Conservation (phyloP, 1,284 basidiomycete species). For the Puccinia triticina region DNA sequence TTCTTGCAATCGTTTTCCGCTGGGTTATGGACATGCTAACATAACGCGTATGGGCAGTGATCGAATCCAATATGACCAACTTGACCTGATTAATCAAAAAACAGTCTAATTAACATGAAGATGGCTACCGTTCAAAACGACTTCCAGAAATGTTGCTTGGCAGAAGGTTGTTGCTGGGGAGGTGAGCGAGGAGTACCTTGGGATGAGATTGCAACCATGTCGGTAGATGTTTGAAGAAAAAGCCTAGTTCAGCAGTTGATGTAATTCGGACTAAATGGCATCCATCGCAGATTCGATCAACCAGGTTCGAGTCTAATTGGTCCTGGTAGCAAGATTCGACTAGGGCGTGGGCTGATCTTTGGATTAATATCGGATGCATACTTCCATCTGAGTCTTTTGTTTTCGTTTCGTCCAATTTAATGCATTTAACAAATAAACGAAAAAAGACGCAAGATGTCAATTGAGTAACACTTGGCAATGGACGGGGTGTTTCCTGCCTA, state of each 20-base stretch:
- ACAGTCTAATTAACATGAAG: not conserved
- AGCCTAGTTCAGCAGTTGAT: conserved; percentile 6
- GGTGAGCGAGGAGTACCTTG: conserved; percentile 2
- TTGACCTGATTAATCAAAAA: conserved; percentile 18
- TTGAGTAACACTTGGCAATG: not conserved
- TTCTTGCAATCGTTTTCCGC: conserved; percentile 13
- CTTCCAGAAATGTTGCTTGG: no score
- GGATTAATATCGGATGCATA: not conserved
- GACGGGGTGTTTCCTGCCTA: not conserved
- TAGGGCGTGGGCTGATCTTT: not conserved
- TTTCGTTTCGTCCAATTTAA: not conserved
- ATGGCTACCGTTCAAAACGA: not conserved
- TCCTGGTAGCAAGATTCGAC: conserved; percentile 25
- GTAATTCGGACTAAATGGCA: conserved; percentile 40
- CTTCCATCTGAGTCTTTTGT: conserved; percentile 43
- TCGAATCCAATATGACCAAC: conserved; percentile 32
- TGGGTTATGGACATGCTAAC: conserved; percentile 46
- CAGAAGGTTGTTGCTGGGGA: not conserved
- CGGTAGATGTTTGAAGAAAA: conserved; percentile 24
- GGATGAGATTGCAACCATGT: conserved; percentile 26
- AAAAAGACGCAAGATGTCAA: no score
- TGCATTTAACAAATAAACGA: not conserved
- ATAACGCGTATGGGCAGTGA: conserved; percentile 44
- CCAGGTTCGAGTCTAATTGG: not conserved
- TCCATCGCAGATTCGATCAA: conserved; percentile 32